Percentiles rank a stretch among this genome's conserved stretches.
Conservation (phyloP, 1,284 basidiomycete genomes). For the Ustilago shanxiensis region DNA sequence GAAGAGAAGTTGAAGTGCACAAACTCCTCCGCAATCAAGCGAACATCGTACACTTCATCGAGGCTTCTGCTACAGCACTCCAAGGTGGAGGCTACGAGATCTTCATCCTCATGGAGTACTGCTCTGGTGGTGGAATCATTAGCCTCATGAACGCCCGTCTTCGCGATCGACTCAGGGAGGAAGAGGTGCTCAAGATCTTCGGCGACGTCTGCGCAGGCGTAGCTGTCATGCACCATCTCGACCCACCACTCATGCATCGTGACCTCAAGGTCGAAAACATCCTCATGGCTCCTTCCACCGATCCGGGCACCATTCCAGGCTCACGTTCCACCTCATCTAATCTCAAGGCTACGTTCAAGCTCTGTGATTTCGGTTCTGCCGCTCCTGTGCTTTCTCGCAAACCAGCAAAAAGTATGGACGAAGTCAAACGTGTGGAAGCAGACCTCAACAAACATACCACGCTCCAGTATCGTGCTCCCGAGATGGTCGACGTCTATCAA, state of each 20-base stretch:
- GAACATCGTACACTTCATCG: slow-evolving; percentile 92
- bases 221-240: slow-evolving; percentile 86
- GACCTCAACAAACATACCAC: slow-evolving; percentile 96
- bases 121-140: slow-evolving; percentile 91
- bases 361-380: slow-evolving; percentile 98
- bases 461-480: slow-evolving; percentile 92
- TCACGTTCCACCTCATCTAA: slow-evolving; percentile 73
- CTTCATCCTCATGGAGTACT: slow-evolving; percentile 99
- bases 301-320: slow-evolving; percentile 44
- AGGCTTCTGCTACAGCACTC: slow-evolving; percentile 76
- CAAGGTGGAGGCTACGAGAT: slow-evolving; percentile 86
- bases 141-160: slow-evolving; percentile 98
- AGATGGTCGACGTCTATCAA: slow-evolving; percentile 94
- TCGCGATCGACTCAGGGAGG: slow-evolving; percentile 90
- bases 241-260: slow-evolving; percentile 90
- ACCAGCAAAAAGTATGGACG: slow-evolving; percentile 60
- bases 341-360: slow-evolving; percentile 78
- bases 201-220: slow-evolving; percentile 66
- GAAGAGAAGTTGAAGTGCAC: slow-evolving; percentile 99
- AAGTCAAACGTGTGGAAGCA: slow-evolving; percentile 84
- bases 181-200: slow-evolving; percentile 97
- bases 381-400: slow-evolving; percentile 73
- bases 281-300: slow-evolving; percentile 74
- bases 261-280: slow-evolving; percentile 98
- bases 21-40: slow-evolving; percentile 87